Percentiles rank a stretch among this genome's conserved stretches.
These are phyloP conservation scores for Yarrowia phangngaensis DNA, from an alignment of 805 yeast species.

Conservation along the genomic window DNA sequence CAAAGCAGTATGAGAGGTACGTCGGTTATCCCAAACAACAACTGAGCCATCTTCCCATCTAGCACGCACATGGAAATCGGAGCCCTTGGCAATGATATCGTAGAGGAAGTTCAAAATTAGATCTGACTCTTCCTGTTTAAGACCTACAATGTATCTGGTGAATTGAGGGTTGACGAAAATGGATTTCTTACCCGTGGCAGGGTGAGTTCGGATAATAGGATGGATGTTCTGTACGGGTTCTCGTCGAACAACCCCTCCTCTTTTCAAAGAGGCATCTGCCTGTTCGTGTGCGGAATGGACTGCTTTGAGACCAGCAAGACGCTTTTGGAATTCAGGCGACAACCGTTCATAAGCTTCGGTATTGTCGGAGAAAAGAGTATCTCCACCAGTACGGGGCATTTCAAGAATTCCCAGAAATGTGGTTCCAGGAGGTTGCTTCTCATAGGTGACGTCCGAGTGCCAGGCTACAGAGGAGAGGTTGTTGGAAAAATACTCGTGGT, in stretches of 20 bases:
- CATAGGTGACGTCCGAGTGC: conserved; percentile 76
- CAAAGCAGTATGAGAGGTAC: conserved; percentile 63
- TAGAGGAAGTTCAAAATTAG: conserved; percentile 46
- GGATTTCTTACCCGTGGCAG: conserved; percentile 57
- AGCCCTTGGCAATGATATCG: conserved; percentile 47
- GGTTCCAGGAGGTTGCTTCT: conserved; percentile 66
- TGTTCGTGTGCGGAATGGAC: conserved; percentile 62
- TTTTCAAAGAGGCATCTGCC: conserved; percentile 38
- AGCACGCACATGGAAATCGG: conserved; percentile 68
- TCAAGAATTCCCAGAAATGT: conserved; percentile 65
- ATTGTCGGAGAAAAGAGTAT: conserved; percentile 71
- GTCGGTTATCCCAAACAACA: conserved; percentile 74
- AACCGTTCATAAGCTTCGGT: conserved; percentile 67
- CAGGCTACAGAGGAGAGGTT: conserved; percentile 42
- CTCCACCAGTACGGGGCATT: conserved; percentile 65
- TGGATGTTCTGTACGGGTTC: conserved; percentile 50
- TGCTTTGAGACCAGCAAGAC: conserved; percentile 58
- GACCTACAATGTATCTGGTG: conserved; percentile 58
- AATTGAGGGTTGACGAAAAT: conserved; percentile 55
- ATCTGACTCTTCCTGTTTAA: conserved; percentile 65
- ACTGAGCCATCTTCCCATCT: conserved; percentile 68
- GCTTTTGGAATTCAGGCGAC: conserved; percentile 59
- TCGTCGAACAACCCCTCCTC: conserved; percentile 46
- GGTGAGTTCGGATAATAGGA: conserved; percentile 58
- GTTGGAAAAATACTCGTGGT: conserved; percentile 18